Conservation (phyloP, 164 flowering plant species). For the Protea cynaroides region DNA sequence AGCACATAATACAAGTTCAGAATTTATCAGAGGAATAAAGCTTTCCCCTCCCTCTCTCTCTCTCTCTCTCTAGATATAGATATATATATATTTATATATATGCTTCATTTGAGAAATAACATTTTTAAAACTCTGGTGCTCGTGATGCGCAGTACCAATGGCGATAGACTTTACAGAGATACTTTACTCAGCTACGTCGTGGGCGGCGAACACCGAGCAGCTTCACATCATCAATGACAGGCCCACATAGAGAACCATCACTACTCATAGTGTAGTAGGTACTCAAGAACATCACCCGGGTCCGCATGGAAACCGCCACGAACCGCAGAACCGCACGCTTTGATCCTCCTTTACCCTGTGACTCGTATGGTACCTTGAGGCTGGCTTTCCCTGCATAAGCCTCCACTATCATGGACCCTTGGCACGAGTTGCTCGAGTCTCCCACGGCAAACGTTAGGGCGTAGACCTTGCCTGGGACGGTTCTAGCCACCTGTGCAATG, state of each 20-base stretch:
- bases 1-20: too few relatives aligned
- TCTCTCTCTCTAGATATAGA: too few relatives aligned
- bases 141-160: too few relatives aligned
- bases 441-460: conserved; percentile 58
- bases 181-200: not conserved
- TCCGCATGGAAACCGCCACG: conserved; percentile 35
- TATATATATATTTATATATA: too few relatives aligned
- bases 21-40: too few relatives aligned
- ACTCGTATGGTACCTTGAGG: conserved; percentile 45
- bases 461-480: conserved; percentile 40
- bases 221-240: conserved; percentile 66
- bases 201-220: conserved; percentile 37
- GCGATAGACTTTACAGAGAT: too few relatives aligned
- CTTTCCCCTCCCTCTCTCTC: too few relatives aligned
- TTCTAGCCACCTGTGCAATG: conserved; percentile 53
- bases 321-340: conserved; percentile 48
- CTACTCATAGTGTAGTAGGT: conserved; percentile 54
- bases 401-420: conserved; percentile 69
- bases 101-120: too few relatives aligned
- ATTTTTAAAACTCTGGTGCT: too few relatives aligned
- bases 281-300: conserved; percentile 58
- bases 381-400: conserved; percentile 50
- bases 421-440: conserved; percentile 59
- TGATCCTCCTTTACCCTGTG: conserved; percentile 71
- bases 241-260: conserved; percentile 75